Evolutionary conservation across 768 basidiomycete genomes (phyloP).

Genomic region (Phylloporus sp.): DNA sequence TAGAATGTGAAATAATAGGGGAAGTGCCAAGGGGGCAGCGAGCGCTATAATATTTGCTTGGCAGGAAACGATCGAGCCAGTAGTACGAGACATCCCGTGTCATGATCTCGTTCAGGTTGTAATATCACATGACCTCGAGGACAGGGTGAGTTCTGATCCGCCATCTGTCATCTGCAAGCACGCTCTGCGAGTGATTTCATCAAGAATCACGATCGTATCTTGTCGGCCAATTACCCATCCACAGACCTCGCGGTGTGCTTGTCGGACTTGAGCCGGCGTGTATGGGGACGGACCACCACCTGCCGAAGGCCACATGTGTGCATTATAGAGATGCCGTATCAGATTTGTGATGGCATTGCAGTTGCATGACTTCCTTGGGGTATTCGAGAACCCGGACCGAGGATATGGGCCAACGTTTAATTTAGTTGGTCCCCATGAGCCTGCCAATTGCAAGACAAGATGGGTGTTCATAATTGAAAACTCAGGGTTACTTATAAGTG

Average conservation of each 20-base stretch:
- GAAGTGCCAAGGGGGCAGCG: not conserved
- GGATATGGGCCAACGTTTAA: not conserved
- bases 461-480: not conserved
- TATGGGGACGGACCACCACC: not conserved
- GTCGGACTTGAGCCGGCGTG: not conserved
- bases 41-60: not conserved
- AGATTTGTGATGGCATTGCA: not conserved
- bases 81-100: not conserved
- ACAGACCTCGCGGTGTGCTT: not conserved
- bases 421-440: not conserved
- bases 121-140: conserved; percentile 11
- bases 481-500: not conserved
- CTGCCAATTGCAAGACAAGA: not conserved
- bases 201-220: not conserved
- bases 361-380: not conserved
- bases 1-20: not conserved
- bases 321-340: not conserved
- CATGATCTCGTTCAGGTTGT: not conserved
- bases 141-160: conserved; percentile 11
- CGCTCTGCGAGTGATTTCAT: not conserved
- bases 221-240: not conserved
- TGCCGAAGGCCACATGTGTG: not conserved
- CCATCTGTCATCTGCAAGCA: not conserved
- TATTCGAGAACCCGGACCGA: not conserved
- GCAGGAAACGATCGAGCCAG: conserved; percentile 9